These are phyloP conservation scores for Fusarium incarnatum DNA, from an alignment of 2,329 filamentous ascomycete species.

Conservation along the genomic window DNA sequence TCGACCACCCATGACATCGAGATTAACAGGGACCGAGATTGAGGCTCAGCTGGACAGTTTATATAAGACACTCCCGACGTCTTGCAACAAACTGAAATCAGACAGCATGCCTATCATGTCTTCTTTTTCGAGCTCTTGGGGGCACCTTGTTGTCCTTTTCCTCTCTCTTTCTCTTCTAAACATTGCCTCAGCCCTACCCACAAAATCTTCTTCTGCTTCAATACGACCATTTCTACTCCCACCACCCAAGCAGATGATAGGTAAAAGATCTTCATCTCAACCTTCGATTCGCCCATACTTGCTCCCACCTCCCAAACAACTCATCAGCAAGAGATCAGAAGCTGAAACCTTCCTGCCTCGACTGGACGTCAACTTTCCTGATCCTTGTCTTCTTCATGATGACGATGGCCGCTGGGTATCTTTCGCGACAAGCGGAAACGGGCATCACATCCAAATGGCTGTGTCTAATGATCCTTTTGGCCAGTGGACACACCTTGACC, in stretches of 20 bases:
- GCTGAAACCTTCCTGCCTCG: constrained; percentile 22
- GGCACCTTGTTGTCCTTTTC: constrained; percentile 6
- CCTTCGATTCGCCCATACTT: constrained; percentile 11
- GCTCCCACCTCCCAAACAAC: constrained; percentile 16
- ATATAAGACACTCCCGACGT: constrained; percentile 14
- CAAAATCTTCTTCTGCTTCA: neutral
- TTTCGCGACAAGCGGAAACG: constrained; percentile 66
- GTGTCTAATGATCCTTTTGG: constrained; percentile 59
- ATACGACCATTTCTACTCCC: constrained; percentile 10
- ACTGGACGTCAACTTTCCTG: constrained; percentile 61
- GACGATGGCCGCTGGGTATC: constrained; percentile 65
- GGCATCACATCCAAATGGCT: constrained; percentile 66
- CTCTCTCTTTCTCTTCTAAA: constrained; percentile 18
- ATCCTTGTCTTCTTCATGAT: constrained; percentile 64
- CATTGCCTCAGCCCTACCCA: constrained; percentile 12
- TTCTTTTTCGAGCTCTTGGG: constrained; percentile 16
- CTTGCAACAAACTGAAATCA: neutral
- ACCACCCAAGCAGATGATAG: constrained; percentile 1
- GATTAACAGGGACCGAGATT: constrained; percentile 37
- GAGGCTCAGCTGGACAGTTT: constrained; percentile 33
- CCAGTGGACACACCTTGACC: constrained; percentile 60
- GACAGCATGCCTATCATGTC: constrained; percentile 26
- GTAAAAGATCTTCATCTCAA: neutral
- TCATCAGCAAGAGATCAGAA: constrained; percentile 28
- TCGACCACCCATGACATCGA: constrained; percentile 38